Evolutionary conservation across 1,284 basidiomycete genomes (phyloP).

Genomic region (Meripilus lineatus): DNA sequence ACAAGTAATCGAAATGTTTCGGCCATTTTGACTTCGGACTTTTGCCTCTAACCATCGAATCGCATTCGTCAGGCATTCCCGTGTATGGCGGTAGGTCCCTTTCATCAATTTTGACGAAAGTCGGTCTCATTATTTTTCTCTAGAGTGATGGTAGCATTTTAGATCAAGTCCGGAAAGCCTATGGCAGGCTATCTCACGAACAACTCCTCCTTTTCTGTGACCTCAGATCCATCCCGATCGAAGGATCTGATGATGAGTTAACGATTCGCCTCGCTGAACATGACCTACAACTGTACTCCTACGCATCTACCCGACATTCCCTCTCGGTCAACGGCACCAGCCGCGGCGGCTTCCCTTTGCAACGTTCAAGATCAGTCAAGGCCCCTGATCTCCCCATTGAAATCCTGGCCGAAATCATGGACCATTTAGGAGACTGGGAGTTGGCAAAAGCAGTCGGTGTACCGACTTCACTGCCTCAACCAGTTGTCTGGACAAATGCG

Average conservation of each 20-base stretch:
- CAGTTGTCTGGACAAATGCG: slow-evolving; percentile 66
- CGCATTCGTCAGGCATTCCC: too few relatives aligned
- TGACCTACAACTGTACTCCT: slow-evolving; percentile 67
- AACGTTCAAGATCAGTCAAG: slow-evolving; percentile 23
- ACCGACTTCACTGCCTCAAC: slow-evolving; percentile 60
- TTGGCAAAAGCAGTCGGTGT: slow-evolving; percentile 70
- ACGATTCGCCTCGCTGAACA: slow-evolving; percentile 64
- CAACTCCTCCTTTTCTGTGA: slow-evolving; percentile 72
- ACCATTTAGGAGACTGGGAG: slow-evolving; percentile 77
- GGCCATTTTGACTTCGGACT: neutral
- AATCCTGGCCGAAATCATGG: slow-evolving; percentile 70
- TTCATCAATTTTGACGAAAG: neutral
- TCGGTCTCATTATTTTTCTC: neutral
- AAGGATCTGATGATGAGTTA: slow-evolving; percentile 57
- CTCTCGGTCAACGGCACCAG: slow-evolving; percentile 8
- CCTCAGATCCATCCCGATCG: slow-evolving; percentile 57
- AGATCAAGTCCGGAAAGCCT: slow-evolving; percentile 58
- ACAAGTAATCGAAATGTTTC: neutral
- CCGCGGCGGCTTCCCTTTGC: slow-evolving; percentile 13
- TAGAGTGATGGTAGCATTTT: slow-evolving; percentile 8
- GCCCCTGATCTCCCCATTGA: slow-evolving; percentile 67
- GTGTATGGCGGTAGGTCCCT: slow-evolving; percentile 4
- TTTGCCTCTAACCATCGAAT: neutral
- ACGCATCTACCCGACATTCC: slow-evolving; percentile 32
- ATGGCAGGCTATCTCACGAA: slow-evolving; percentile 55